Percentiles rank a stretch among this genome's conserved stretches.
phyloP scores from a whole-genome alignment of 768 basidiomycete genomes.

The Russula abietina region DNA sequence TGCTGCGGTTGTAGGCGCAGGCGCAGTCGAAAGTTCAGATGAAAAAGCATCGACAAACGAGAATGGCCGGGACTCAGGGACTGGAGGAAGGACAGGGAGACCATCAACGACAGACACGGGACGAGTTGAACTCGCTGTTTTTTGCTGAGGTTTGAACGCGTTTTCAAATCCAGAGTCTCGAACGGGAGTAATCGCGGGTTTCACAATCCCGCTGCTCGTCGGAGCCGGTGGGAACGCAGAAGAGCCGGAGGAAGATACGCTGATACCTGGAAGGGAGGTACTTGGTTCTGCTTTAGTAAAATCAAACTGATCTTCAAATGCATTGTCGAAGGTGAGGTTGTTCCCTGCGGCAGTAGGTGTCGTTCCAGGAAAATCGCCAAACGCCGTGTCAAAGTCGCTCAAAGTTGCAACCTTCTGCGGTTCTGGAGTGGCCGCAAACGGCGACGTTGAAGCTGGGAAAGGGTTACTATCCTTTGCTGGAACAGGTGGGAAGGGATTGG shows the following conservation, averaged over 20 bases:
- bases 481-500: constrained; percentile 16
- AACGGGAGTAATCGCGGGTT: constrained; percentile 3
- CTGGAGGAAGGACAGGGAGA: constrained; percentile 14
- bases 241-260: constrained; percentile 1
- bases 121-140: not conserved
- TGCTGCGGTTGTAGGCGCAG: constrained; percentile 10
- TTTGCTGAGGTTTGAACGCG: constrained; percentile 28
- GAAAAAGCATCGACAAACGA: constrained; percentile 13
- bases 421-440: constrained; percentile 10
- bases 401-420: constrained; percentile 31
- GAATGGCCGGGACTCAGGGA: constrained; percentile 20
- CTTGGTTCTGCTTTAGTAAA: constrained; percentile 36
- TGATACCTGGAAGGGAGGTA: not conserved
- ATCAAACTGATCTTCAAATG: constrained; percentile 63
- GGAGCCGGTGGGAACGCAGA: constrained; percentile 20
- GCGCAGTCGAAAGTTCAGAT: not conserved
- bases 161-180: constrained; percentile 33
- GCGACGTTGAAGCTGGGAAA: constrained; percentile 17
- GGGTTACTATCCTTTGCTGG: constrained; percentile 14
- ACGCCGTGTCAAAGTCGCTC: constrained; percentile 70
- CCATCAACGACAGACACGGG: constrained; percentile 16
- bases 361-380: constrained; percentile 47
- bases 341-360: constrained; percentile 33
- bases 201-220: not conserved
- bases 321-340: constrained; percentile 58